Evolutionary conservation across 257 asterid species (phyloP).

Genomic region (Gardenia jasminoides): DNA sequence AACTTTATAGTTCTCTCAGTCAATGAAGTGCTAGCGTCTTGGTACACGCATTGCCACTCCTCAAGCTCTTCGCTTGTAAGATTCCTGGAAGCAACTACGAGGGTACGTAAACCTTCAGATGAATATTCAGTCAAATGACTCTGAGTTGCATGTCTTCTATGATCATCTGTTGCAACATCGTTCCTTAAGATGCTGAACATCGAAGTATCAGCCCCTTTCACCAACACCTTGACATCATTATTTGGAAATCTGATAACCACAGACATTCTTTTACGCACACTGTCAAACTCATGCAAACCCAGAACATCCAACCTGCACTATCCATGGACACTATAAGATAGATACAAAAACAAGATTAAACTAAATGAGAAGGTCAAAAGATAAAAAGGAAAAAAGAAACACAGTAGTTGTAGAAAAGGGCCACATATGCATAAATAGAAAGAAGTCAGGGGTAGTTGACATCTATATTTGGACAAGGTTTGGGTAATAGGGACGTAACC

Average conservation of each 20-base stretch:
- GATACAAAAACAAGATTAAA: constrained; percentile 10
- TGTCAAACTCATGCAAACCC: constrained; percentile 98
- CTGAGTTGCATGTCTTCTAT: constrained; percentile 47
- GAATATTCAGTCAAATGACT: constrained; percentile 79
- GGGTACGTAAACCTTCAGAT: constrained; percentile 93
- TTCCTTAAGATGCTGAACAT: constrained; percentile 73
- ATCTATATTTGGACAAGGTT: not conserved
- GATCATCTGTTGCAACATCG: constrained; percentile 42
- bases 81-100: constrained; percentile 81
- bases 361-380: not conserved
- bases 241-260: constrained; percentile 84
- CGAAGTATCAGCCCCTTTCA: constrained; percentile 95
- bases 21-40: constrained; percentile 95
- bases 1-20: constrained; percentile 81
- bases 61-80: constrained; percentile 68
- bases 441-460: not conserved
- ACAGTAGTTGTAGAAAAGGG: not conserved
- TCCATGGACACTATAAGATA: constrained; percentile 6
- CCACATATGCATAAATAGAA: not conserved
- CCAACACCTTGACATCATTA: constrained; percentile 76
- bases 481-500: not conserved
- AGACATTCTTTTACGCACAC: constrained; percentile 98
- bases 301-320: constrained; percentile 89
- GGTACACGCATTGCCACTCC: constrained; percentile 91
- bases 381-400: not conserved